phyloP scores from a whole-genome alignment of 1,139 yeast genomes.

The Kodamaea suecica region DNA sequence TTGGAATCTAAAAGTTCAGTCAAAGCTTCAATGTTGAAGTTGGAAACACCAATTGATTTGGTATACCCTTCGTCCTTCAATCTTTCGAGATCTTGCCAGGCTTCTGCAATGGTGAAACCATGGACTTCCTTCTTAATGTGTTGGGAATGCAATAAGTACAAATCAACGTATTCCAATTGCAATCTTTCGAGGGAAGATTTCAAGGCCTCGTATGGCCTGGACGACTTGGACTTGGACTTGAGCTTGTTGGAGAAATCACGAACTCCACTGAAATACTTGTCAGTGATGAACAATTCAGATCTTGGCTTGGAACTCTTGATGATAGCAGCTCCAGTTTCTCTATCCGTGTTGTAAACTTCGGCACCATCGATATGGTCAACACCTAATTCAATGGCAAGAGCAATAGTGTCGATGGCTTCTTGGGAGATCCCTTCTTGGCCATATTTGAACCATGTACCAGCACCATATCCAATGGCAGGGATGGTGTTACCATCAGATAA shows the following conservation, averaged over 20 bases:
- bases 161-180: slow-evolving; percentile 46
- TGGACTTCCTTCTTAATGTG: slow-evolving; percentile 30
- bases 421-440: slow-evolving; percentile 21
- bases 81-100: slow-evolving; percentile 53
- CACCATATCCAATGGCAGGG: slow-evolving; percentile 2
- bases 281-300: slow-evolving; percentile 51
- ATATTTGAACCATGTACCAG: slow-evolving; percentile 1
- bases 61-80: slow-evolving; percentile 35
- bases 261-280: slow-evolving; percentile 45
- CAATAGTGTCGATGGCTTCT: slow-evolving; percentile 21
- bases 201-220: slow-evolving; percentile 23
- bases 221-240: slow-evolving; percentile 16
- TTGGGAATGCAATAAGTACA: slow-evolving; percentile 50
- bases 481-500: slow-evolving; percentile 1
- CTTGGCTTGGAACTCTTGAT: slow-evolving; percentile 28
- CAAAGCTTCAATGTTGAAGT: slow-evolving; percentile 51
- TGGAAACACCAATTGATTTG: slow-evolving; percentile 57
- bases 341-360: slow-evolving; percentile 31
- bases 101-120: slow-evolving; percentile 48
- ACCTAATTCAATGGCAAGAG: slow-evolving; percentile 29
- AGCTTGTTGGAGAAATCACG: slow-evolving; percentile 39
- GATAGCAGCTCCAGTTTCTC: slow-evolving; percentile 32
- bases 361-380: slow-evolving; percentile 39
- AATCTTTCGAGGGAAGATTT: slow-evolving; percentile 31
- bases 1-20: slow-evolving; percentile 38